Conservation (phyloP, 345 rosid species). For the Cardamine resedifolia region DNA sequence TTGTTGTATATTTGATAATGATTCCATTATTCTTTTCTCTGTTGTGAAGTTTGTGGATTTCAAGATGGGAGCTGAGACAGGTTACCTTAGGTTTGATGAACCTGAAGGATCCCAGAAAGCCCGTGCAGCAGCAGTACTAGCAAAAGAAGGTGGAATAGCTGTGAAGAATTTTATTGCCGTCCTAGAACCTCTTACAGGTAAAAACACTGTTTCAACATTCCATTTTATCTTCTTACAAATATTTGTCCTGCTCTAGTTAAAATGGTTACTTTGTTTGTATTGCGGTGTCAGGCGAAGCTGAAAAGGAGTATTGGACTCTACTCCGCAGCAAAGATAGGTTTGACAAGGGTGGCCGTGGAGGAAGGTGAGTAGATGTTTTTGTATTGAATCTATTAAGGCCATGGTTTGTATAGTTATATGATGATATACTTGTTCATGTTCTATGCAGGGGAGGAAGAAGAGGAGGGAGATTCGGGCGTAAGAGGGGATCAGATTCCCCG, state of each 20-base stretch:
- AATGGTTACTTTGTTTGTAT: background rate
- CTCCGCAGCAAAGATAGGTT: constrained; percentile 62
- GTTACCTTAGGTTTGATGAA: constrained; percentile 76
- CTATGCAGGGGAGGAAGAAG: constrained; percentile 69
- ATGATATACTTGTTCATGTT: background rate
- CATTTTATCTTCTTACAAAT: background rate
- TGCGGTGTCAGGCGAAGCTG: constrained; percentile 64
- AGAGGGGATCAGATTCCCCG: constrained; percentile 49
- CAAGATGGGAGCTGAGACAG: constrained; percentile 77
- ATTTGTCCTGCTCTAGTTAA: background rate
- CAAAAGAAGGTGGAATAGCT: constrained; percentile 72
- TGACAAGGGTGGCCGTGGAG: constrained; percentile 62
- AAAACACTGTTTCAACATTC: constrained; percentile 7
- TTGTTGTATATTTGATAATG: constrained; percentile 1
- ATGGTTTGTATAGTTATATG: background rate
- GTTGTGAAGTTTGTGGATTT: constrained; percentile 74
- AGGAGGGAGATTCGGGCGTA: constrained; percentile 68
- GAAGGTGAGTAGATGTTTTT: constrained; percentile 55
- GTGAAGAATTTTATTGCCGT: constrained; percentile 76
- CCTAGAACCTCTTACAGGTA: constrained; percentile 91
- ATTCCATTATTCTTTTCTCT: background rate
- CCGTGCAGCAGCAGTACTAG: constrained; percentile 89
- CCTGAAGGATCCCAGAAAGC: constrained; percentile 94
- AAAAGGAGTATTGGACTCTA: constrained; percentile 76
- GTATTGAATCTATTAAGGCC: background rate